These are phyloP conservation scores for Noccaea bulbosa DNA, from an alignment of 345 rosid genomes.

Conservation along the genomic window DNA sequence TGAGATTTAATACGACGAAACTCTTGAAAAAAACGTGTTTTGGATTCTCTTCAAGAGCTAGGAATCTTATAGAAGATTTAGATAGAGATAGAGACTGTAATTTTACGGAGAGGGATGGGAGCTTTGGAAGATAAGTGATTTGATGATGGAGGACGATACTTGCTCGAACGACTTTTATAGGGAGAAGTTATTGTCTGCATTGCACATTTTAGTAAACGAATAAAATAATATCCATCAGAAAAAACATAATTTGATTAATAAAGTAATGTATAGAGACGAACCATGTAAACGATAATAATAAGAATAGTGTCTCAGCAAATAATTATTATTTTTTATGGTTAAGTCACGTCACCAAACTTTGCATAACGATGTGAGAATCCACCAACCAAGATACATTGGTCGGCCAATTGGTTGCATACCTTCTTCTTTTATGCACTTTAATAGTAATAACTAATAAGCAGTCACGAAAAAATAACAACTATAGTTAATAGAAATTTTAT, in stretches of 20 bases:
- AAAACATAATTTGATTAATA: not conserved
- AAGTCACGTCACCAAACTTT: constrained; percentile 37
- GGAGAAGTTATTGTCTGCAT: constrained; percentile 27
- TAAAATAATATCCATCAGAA: constrained; percentile 13
- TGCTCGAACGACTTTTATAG: constrained; percentile 37
- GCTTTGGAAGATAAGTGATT: constrained; percentile 24
- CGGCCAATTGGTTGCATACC: constrained; percentile 44
- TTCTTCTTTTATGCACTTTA: constrained; percentile 28
- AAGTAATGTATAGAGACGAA: not conserved
- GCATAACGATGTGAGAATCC: constrained; percentile 41
- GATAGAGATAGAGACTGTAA: constrained; percentile 1
- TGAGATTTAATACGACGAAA: not conserved
- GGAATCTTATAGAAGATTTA: constrained; percentile 17
- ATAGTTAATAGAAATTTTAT: not conserved
- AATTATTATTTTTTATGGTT: constrained; percentile 17
- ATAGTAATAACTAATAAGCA: not conserved
- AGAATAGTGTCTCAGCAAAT: not conserved
- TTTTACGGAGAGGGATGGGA: constrained; percentile 20
- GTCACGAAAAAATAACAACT: not conserved
- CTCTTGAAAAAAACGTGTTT: not conserved
- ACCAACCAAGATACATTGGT: constrained; percentile 43
- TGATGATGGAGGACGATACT: constrained; percentile 21
- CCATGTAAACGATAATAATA: not conserved
- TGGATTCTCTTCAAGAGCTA: constrained; percentile 7
- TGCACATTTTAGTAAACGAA: not conserved